Base-by-base conservation (phyloP, 140 eudicot species). In the Bidens hawaiensis region DNA sequence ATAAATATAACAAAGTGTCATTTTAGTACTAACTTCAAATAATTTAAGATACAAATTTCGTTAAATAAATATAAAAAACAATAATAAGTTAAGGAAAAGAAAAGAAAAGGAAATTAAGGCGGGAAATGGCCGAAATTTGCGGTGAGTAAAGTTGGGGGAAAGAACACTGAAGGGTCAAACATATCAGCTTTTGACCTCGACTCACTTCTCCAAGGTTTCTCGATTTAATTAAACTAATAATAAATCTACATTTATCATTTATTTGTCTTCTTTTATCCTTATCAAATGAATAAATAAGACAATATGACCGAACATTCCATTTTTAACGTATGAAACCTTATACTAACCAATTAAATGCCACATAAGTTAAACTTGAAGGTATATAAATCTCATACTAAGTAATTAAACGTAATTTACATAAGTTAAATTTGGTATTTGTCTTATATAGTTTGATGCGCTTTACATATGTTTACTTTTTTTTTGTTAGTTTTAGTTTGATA, bases 141-240 rank as follows among this genome's bases (percentile, higher is more conserved):
- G 77, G 77, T n/a, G 26, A 18, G 3, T 19, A 72, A 72, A 55
- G 60, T 64, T 31, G 55, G 31, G 30, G 66, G 60, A 43, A n/a
- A 45, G 60, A 36, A 49, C 13, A 70, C 23, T 59, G 57, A 15
- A 59, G 59, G 66, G 72, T 64, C 77, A 64, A 72, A 72, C 45
- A 46, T 36, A 64, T n/a, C 72, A 55, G 52, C 67, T 72, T 72
- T 72, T 72, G 76, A 63, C 70, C 51, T 42, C 60, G 53, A 23
- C n/a, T 70, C 67, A 22, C 6, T 16, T 67, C 28, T 53, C 53
- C 24, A 34, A 33, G 41, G 30, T 60, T 23, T 43, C 8, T 64
- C 34, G 45, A 60, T 61, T 70, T 70, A 23, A 23, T 33, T 70
- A n/a, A n/a, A n/a, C n/a, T n/a, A n/a, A n/a, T 58, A 59, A 25